Evolutionary conservation across 176 grass and related monocot species (phyloP).

Genomic region (Themeda triandra): DNA sequence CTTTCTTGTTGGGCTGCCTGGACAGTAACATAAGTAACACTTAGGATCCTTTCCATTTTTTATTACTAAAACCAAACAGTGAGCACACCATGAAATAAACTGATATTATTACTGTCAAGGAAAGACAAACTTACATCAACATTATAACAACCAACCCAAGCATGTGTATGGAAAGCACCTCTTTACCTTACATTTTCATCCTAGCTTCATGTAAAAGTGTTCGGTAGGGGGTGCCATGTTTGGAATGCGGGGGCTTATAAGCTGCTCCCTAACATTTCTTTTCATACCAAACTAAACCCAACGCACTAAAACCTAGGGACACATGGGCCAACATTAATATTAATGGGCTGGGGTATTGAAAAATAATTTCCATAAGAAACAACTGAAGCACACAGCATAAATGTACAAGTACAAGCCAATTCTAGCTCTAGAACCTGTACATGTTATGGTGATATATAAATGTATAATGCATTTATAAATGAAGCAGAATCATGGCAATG

Average conservation of each 20-base stretch:
- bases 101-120: background rate
- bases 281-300: background rate
- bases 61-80: background rate
- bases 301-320: background rate
- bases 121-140: background rate
- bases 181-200: background rate
- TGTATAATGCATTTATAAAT: background rate
- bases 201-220: background rate
- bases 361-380: background rate
- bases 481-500: background rate
- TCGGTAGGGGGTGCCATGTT: background rate
- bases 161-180: background rate
- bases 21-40: slow-evolving; percentile 28
- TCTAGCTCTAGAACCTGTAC: background rate
- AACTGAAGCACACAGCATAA: background rate
- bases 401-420: background rate
- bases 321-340: background rate
- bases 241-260: background rate
- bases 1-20: slow-evolving; percentile 94
- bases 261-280: background rate
- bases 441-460: background rate
- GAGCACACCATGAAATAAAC: background rate
- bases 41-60: slow-evolving; percentile 14
- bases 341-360: background rate
- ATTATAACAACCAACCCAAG: background rate